Conservation (phyloP, 2,329 filamentous ascomycete genomes). For the Trichothecium sympodiale region DNA sequence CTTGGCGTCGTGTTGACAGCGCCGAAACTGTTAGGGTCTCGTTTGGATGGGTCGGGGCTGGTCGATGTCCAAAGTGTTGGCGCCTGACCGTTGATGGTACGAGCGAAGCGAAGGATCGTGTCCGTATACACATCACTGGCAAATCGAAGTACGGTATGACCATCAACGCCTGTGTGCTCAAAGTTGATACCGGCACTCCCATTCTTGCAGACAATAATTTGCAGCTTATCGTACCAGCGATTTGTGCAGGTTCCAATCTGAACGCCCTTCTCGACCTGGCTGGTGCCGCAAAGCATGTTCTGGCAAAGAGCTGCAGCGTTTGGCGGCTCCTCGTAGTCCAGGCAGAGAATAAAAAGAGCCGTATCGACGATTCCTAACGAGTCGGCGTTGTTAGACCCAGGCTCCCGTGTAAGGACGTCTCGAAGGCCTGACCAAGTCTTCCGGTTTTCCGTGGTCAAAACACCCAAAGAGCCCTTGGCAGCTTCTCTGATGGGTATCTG, state of each 20-base stretch:
- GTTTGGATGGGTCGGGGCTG: constrained; percentile 85
- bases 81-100: constrained; percentile 88
- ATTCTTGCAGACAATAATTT: constrained; percentile 98
- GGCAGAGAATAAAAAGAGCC: constrained; percentile 80
- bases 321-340: constrained; percentile 82
- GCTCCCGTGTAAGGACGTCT: constrained; percentile 76
- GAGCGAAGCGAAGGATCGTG: constrained; percentile 89
- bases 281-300: constrained; percentile 97
- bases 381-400: constrained; percentile 88
- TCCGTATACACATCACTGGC: constrained; percentile 96
- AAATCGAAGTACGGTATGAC: constrained; percentile 91
- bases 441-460: constrained; percentile 90
- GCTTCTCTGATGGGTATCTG: constrained; percentile 87
- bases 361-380: constrained; percentile 93
- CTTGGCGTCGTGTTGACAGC: constrained; percentile 89
- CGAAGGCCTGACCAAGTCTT: constrained; percentile 91
- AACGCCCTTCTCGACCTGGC: constrained; percentile 80
- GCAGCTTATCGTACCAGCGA: constrained; percentile 97
- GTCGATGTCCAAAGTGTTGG: constrained; percentile 84
- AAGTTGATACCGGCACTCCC: constrained; percentile 98
- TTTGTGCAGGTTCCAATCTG: constrained; percentile 98
- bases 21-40: constrained; percentile 82
- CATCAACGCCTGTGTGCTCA: constrained; percentile 95
- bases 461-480: constrained; percentile 87
- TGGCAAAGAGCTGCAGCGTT: constrained; percentile 80